These are phyloP conservation scores for Naganishia randhawae DNA, from an alignment of 768 basidiomycete genomes.

Conservation along the genomic window DNA sequence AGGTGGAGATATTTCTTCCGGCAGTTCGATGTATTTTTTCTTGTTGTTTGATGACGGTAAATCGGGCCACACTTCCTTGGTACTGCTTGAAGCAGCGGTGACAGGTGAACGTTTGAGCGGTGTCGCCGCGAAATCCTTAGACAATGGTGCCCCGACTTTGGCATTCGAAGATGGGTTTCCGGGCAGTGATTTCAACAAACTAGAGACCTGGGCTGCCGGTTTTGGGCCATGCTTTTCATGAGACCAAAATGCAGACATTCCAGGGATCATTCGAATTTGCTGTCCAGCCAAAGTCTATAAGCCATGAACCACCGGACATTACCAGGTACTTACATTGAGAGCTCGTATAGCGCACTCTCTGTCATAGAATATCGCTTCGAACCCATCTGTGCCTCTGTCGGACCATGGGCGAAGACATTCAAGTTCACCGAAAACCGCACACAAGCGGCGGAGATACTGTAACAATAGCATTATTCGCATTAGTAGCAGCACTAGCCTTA, in stretches of 20 bases:
- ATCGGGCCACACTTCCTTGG: background rate
- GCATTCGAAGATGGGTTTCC: background rate
- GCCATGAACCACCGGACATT: background rate
- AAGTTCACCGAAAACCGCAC: conserved; percentile 13
- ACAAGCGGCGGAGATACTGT: conserved; percentile 5
- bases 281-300: background rate
- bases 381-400: background rate
- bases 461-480: background rate
- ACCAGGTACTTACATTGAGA: background rate
- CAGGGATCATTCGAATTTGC: conserved; percentile 18
- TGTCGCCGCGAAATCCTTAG: background rate
- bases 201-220: background rate
- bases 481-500: too few species aligned
- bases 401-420: conserved; percentile 11
- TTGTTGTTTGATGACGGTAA: background rate
- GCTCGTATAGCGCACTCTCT: conserved; percentile 11
- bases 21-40: background rate
- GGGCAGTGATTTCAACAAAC: background rate
- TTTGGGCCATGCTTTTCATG: conserved; percentile 17
- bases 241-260: conserved; percentile 12
- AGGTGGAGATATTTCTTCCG: background rate
- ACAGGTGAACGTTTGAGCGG: background rate
- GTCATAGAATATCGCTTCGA: conserved; percentile 19
- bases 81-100: too few species aligned
- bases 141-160: background rate